Evolutionary conservation across 495 filamentous ascomycete genomes (phyloP).

Genomic region (Hypoxylon lienhwacheense): DNA sequence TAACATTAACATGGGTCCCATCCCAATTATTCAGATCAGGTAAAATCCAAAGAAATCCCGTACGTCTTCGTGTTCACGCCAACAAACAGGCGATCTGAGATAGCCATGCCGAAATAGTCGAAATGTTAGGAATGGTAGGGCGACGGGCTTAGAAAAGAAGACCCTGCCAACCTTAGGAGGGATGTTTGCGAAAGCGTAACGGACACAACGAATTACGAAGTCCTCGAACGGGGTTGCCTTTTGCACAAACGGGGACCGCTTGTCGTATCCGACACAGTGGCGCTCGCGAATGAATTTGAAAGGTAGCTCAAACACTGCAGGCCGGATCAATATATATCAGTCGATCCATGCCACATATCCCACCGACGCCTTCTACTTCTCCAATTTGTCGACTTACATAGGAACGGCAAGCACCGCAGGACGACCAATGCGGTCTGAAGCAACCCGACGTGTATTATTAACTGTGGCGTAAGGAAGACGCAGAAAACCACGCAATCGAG

Average conservation of each 20-base stretch:
- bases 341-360: background rate
- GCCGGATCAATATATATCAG: slow-evolving; percentile 5
- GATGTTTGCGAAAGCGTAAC: slow-evolving; percentile 73
- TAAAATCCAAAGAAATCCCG: background rate
- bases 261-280: slow-evolving; percentile 48
- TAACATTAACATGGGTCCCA: slow-evolving; percentile 4
- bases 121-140: slow-evolving; percentile 71
- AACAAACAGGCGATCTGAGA: slow-evolving; percentile 58
- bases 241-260: slow-evolving; percentile 63
- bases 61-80: slow-evolving; percentile 61
- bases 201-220: slow-evolving; percentile 69
- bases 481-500: slow-evolving; percentile 72
- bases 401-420: slow-evolving; percentile 66
- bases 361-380: too few relatives aligned
- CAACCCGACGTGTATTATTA: slow-evolving; percentile 63
- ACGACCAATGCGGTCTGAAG: slow-evolving; percentile 57
- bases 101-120: slow-evolving; percentile 72
- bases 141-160: slow-evolving; percentile 73
- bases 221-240: slow-evolving; percentile 71
- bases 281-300: slow-evolving; percentile 59
- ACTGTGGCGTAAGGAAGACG: slow-evolving; percentile 63
- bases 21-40: background rate
- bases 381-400: slow-evolving; percentile 53
- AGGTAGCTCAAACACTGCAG: slow-evolving; percentile 59
- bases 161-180: slow-evolving; percentile 66